These are phyloP conservation scores for Debaryomyces tyrocola DNA, from an alignment of 805 yeast species.

Conservation along the genomic window DNA sequence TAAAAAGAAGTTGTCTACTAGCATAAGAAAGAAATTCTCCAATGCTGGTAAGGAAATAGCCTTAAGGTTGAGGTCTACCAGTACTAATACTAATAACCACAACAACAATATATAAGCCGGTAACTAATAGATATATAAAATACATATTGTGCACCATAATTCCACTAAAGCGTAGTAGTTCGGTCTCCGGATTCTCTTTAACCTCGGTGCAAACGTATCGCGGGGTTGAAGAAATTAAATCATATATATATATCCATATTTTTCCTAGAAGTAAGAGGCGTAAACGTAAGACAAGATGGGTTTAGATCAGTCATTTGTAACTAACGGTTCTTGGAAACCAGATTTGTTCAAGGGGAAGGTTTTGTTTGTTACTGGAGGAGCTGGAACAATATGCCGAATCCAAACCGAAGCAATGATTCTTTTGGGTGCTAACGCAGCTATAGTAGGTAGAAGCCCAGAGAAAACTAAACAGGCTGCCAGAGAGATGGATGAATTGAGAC, in stretches of 20 bases:
- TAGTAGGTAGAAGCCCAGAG: conserved; percentile 71
- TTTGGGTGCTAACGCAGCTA: conserved; percentile 86
- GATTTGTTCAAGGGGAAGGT: conserved; percentile 80
- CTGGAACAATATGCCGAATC: conserved; percentile 88
- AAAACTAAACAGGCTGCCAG: conserved; percentile 67
- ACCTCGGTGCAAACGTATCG: too few relatives aligned
- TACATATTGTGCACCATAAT: background rate
- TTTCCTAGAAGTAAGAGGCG: too few relatives aligned
- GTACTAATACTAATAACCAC: background rate
- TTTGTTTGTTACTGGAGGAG: conserved; percentile 92
- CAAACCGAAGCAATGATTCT: conserved; percentile 82
- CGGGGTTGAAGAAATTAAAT: too few relatives aligned
- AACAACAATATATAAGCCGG: conserved; percentile 1
- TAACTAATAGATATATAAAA: background rate
- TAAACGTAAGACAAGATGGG: too few relatives aligned
- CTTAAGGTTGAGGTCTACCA: conserved; percentile 6
- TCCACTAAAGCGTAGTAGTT: too few relatives aligned
- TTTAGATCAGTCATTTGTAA: conserved; percentile 23
- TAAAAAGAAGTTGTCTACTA: conserved; percentile 10
- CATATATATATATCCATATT: too few relatives aligned
- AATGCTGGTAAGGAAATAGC: conserved; percentile 15
- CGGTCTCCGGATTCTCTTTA: too few relatives aligned
- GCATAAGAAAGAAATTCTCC: conserved; percentile 12
- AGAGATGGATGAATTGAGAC: conserved; percentile 55
- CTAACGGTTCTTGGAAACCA: conserved; percentile 45